Conservation (phyloP, 176 grass and related monocot genomes). For the Hyparrhenia diplandra region DNA sequence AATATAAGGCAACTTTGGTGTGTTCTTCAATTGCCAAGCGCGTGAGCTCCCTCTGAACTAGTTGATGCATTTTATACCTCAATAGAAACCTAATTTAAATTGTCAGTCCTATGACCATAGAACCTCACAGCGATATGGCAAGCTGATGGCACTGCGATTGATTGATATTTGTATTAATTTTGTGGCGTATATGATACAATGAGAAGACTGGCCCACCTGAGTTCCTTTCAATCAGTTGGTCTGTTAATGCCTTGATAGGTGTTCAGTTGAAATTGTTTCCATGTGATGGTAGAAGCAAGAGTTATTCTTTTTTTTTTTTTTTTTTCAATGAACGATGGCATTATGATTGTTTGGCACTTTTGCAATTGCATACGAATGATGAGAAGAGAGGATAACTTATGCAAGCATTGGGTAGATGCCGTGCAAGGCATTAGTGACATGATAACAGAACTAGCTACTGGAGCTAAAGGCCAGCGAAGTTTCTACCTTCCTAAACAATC, state of each 20-base stretch:
- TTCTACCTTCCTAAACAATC: constrained; percentile 1
- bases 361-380: not conserved
- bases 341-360: not conserved
- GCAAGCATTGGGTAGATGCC: not conserved
- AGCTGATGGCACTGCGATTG: not conserved
- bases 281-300: not conserved
- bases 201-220: not conserved
- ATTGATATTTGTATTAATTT: not conserved
- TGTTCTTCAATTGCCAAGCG: not conserved
- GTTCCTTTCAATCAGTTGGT: not conserved
- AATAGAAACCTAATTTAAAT: not conserved
- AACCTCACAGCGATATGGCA: not conserved
- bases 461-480: not conserved
- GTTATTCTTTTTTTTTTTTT: not conserved
- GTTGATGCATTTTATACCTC: not conserved
- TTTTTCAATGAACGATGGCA: not conserved
- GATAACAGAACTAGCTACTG: not conserved
- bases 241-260: not conserved
- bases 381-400: not conserved
- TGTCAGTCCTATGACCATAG: not conserved
- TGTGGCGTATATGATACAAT: not conserved
- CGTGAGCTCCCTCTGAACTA: not conserved
- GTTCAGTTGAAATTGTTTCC: not conserved
- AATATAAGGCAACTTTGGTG: not conserved
- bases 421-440: not conserved